Base-by-base conservation (phyloP, 495 filamentous ascomycete genomes). In the Trichocladium uniseriatum region DNA sequence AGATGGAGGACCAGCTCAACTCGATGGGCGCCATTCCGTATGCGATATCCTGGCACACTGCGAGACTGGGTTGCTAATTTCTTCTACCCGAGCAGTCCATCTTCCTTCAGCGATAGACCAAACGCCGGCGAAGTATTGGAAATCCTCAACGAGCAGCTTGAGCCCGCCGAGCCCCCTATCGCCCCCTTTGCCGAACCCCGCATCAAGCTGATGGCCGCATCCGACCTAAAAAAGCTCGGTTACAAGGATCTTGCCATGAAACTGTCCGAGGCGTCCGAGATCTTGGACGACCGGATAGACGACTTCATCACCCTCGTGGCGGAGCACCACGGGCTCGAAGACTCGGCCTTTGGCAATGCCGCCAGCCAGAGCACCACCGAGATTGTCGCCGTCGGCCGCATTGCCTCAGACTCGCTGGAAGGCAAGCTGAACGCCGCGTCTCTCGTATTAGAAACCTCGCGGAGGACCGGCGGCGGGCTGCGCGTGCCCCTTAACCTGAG, bases 161-260 rank as follows among this genome's bases (percentile, higher is more conserved):
- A 76, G 13, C 61, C 73, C 6, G 67, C 83, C n/a, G 84, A 88
- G 49, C 71, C 81, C 0, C 87, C 85, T 0, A 77, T 83, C 38
- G 82, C 79, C 18, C 87, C 87, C 1, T 82, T 78, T 52, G 53
- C 77, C 3, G 86, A 92, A 60, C 57, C 87, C 4, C 84, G 92
- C 13, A 82, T 96, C 65, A 86, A 81, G 59, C 76, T 92, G 5
- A 87, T 79, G 2, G 82, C 85, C 14, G 85, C 87, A 52, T 86
- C 84, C 3, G 92, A 98, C 56, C 71, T 85, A 43, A 89, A 87
- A 60, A 96, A 94, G 59, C 84, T 95, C 44, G 80, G 79, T 8
- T 98, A 95, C 65, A 89, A 89, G 56, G 83, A 88, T 0, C 84
- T 96, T 70, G 85, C 87, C 24, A 94, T 95, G 88, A 94, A 92